Conservation (phyloP, 108 stramenopile genomes). For the Nannochloropsis granulata region DNA sequence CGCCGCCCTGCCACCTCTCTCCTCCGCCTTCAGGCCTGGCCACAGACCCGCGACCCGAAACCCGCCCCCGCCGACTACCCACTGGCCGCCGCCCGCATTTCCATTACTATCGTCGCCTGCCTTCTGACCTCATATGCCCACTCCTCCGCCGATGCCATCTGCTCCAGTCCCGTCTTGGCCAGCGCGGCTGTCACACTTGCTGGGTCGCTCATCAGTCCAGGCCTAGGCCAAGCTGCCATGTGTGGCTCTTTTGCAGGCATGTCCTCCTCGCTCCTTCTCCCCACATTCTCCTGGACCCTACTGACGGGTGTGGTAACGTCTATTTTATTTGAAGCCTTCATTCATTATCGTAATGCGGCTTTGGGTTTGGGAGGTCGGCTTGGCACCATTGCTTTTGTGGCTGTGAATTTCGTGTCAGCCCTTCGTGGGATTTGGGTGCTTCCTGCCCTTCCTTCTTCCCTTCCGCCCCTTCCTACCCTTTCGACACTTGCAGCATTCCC, state of each 20-base stretch:
- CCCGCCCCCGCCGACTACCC: constrained; percentile 38
- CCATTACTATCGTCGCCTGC: constrained; percentile 27
- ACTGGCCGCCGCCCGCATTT: constrained; percentile 24
- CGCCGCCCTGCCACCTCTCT: neutral
- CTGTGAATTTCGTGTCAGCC: constrained; percentile 35
- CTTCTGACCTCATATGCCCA: constrained; percentile 37
- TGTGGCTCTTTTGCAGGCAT: constrained; percentile 51
- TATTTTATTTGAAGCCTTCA: constrained; percentile 38
- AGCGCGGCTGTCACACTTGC: constrained; percentile 31
- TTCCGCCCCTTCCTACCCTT: neutral
- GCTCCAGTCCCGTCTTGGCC: constrained; percentile 37
- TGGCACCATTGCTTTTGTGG: constrained; percentile 44
- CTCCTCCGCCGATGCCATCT: constrained; percentile 8
- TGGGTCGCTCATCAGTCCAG: constrained; percentile 14
- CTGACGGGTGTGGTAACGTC: constrained; percentile 33
- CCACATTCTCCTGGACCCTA: constrained; percentile 12
- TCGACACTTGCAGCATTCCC: neutral
- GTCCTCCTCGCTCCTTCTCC: constrained; percentile 23
- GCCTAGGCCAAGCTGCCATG: constrained; percentile 45
- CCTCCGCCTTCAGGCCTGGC: neutral
- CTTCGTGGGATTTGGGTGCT: constrained; percentile 19
- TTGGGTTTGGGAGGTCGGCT: constrained; percentile 42
- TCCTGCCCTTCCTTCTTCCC: neutral
- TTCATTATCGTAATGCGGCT: constrained; percentile 29
- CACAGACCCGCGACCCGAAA: constrained; percentile 25